A percentile compares a stretch with the other conserved stretches of the same genome.
Evolutionary conservation across 208 protist genomes (phyloP).

Genomic region (Leishmania turanica): DNA sequence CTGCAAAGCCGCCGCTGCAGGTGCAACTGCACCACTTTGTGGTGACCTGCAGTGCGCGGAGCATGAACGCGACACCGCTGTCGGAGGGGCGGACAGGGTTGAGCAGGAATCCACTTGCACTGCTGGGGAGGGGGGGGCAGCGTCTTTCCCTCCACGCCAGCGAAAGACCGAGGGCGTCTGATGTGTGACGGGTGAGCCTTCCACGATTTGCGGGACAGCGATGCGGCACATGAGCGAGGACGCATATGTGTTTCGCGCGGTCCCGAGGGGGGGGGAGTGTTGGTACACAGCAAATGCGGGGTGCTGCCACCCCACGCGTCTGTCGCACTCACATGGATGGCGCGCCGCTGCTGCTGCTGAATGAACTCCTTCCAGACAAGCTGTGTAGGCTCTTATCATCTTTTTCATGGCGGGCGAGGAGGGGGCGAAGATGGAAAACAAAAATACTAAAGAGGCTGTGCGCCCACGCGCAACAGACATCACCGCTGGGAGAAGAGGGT

Average conservation of each 20-base stretch:
- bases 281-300: background rate
- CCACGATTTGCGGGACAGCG: background rate
- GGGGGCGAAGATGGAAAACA: background rate
- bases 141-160: background rate
- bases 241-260: background rate
- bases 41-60: slow-evolving; percentile 75
- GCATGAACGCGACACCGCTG: slow-evolving; percentile 45
- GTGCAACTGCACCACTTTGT: slow-evolving; percentile 77
- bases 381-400: background rate
- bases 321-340: background rate
- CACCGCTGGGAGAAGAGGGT: too few species aligned
- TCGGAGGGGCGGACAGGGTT: background rate
- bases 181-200: background rate
- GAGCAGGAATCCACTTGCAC: background rate
- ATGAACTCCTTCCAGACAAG: background rate
- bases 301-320: background rate
- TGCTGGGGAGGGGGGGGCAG: background rate
- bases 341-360: background rate
- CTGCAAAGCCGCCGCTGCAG: slow-evolving; percentile 33
- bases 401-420: background rate
- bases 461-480: background rate
- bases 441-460: too few species aligned
- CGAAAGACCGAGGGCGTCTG: background rate
- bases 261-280: background rate
- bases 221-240: background rate